Base-by-base conservation (phyloP, 2,329 filamentous ascomycete genomes). In the Penicillium griseofulvum region DNA sequence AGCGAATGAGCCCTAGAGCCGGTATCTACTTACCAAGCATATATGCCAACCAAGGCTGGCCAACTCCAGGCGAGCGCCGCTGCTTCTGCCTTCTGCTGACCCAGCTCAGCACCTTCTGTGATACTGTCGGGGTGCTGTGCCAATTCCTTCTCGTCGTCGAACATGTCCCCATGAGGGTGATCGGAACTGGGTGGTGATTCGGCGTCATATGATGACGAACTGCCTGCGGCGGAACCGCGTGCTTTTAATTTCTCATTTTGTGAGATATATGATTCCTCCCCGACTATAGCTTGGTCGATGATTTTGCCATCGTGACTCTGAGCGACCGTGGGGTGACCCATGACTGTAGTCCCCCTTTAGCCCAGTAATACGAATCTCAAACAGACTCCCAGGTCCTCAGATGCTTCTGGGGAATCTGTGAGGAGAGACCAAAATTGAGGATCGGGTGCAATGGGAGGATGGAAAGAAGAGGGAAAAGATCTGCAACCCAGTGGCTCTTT, bases 51-150 rank as follows among this genome's bases (percentile, higher is more conserved):
- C 3, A 60, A 64, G 0, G 67, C 66, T 44, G 67, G 67, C 43
- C 71, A 73, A 24, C 69, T 71, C 76, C 76, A 78, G 17, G 67
- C 72, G 39, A 76, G 63, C 12, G 76, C 72, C 6, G 73, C 71
- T 14, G 76, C 76, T 60, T 78, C 75, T 2, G 75, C 72, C 56
- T 76, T 74, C 41, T 65, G 63, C 11, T 64, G 61, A 47, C 63
- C 63, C 29, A 64, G 29, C 10, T 41, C 49, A 7, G 56, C 57
- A 24, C 57, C 46, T 0, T 50, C 28, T 5, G 61, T 65, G 14
- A 65, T 49, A 33, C 52, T 52, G 9, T 61, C 55, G 0, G 63
- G 60, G 38, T 65, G 55, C 2, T 41, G 43, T 17, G 45, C 34
- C 10, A 51, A 19, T 49, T 65, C 60, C 46, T 62, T 63, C 24